Conservation (phyloP, 2,329 filamentous ascomycete species). For the Capronia coronata region DNA sequence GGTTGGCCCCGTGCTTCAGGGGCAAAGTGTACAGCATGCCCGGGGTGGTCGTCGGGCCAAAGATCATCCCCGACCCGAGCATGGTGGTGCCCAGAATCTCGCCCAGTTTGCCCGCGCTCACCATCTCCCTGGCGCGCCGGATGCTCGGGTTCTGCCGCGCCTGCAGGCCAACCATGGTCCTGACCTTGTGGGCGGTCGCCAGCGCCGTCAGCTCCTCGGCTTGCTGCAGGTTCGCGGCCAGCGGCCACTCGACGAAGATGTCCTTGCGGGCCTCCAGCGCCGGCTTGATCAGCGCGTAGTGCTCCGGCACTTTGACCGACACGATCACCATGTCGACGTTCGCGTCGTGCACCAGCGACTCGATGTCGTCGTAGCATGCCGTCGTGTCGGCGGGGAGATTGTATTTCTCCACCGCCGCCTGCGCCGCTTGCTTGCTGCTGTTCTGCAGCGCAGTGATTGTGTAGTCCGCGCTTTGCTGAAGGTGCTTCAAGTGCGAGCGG, state of each 20-base stretch:
- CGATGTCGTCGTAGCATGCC: conserved; percentile 44
- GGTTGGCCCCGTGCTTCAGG: conserved; percentile 18
- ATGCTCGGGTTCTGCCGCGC: conserved; percentile 43
- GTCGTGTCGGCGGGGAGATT: conserved; percentile 36
- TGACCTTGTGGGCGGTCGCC: conserved; percentile 32
- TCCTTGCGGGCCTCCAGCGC: conserved; percentile 45
- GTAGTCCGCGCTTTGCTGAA: conserved; percentile 5
- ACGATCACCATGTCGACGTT: conserved; percentile 52
- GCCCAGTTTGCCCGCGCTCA: conserved; percentile 45
- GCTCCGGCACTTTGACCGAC: conserved; percentile 49
- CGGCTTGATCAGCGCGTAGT: conserved; percentile 42
- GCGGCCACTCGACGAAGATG: conserved; percentile 54
- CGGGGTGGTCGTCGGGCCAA: background rate
- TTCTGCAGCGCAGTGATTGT: conserved; percentile 33
- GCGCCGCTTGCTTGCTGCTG: conserved; percentile 41
- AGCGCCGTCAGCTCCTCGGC: conserved; percentile 39
- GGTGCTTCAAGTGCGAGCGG: conserved; percentile 6
- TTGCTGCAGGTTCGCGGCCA: conserved; percentile 41
- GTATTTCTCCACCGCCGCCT: conserved; percentile 40
- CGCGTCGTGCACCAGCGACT: conserved; percentile 41
- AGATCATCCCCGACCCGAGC: conserved; percentile 12
- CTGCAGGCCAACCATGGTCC: conserved; percentile 48
- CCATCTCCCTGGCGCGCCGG: conserved; percentile 40
- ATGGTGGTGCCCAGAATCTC: conserved; percentile 49
- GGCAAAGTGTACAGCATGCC: conserved; percentile 10